Evolutionary conservation across 2,329 filamentous ascomycete genomes (phyloP), one percentile per base, ranked within the genome.

Genomic region (Pseudocercospora crystallina): DNA sequence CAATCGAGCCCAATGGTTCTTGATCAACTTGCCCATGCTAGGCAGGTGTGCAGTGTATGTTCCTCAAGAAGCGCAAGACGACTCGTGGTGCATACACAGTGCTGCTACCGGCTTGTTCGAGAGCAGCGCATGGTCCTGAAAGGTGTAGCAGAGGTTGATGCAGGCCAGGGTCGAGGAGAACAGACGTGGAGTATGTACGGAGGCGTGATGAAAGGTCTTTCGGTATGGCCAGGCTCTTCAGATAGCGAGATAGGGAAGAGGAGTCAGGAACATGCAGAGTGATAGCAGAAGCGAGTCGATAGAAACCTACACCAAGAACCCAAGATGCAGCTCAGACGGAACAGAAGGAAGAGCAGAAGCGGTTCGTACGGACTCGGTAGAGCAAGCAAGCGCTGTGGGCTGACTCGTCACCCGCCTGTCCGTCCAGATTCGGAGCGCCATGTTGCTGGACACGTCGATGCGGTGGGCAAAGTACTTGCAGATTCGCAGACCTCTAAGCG

Each of bases 1-100:
- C 66, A 99, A 85, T 55, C 94, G 87, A 62, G 90, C 94, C 90
- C 90, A 96, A 78, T 99, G 94, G 78, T 97, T 97, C 81, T 99
- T 99, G 78, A 99, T 97, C 69, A 99, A 85, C 75, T 87, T 94
- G 73, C 94, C 94, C 94, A 99, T 99, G 60, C 58, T 73, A 56
- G 36, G 42, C 51, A 41, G 32, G 43, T 26, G 20, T 26, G 20
- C 4, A 26, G 14, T 15, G 8, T n/a, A 39, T 39, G 36, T 39
- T 12, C 14, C 36, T 36, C 20, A 26, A 26, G 20, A 26, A 26
- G 20, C 20, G 20, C 20, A 7, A 26, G 20, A 26, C n/a, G n/a
- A n/a, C n/a, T 26, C 20, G 20, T 26, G 20, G 3, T 26, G 20
- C 20, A 26, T 26, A 26, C 20, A 26, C 20, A 26, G 20, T 26